Evolutionary conservation across 148 eudicot genomes (phyloP), one percentile per base, ranked within the genome.

Genomic region (Heliamphora exappendiculata): DNA sequence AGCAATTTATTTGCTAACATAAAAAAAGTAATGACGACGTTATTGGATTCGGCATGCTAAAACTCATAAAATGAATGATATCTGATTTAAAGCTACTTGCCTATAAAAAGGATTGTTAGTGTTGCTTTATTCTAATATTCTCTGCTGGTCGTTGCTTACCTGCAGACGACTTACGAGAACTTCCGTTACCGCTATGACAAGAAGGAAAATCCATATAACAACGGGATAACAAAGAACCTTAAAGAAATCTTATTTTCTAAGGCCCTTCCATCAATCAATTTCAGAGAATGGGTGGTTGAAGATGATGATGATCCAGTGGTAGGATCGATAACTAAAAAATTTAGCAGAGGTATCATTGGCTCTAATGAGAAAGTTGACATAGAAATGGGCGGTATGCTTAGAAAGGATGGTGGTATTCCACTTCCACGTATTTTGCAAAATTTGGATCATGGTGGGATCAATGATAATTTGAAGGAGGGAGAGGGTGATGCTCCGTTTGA

Each of bases 151-250:
- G 19, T 74, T 77, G 37, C 71, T 75, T 68, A 77, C 70, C 37
- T 17, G 29, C 89, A 90, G 93, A 86, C 91, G 17, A 90, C 93
- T 34, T 90, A 90, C 70, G 93, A 90, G 80, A 90, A 90, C 82
- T 90, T 90, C 41, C 83, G 93, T n/a, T 86, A 85, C 67, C 83
- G 89, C 54, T 88, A 90, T 76, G 93, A 88, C 78, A 88, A 81
- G 75, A 86, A 80, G 73, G 87, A 82, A 78, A 90, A 90, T 77
- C 91, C 91, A 45, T 85, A 83, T 75, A 83, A 88, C 76, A 76
- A 47, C 2, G 91, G 93, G 67, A 63, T 79, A 42, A 39, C 76
- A 51, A 75, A 78, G 54, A 90, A 90, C 70, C 71, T 90, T 39
- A 76, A 63, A 66, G 89, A 90, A 80, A 80, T 86, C 16, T 82